Percentiles rank a stretch among this genome's conserved stretches.
These are phyloP conservation scores for Terfezia claveryi DNA, from an alignment of 495 filamentous ascomycete species.

Conservation along the genomic window DNA sequence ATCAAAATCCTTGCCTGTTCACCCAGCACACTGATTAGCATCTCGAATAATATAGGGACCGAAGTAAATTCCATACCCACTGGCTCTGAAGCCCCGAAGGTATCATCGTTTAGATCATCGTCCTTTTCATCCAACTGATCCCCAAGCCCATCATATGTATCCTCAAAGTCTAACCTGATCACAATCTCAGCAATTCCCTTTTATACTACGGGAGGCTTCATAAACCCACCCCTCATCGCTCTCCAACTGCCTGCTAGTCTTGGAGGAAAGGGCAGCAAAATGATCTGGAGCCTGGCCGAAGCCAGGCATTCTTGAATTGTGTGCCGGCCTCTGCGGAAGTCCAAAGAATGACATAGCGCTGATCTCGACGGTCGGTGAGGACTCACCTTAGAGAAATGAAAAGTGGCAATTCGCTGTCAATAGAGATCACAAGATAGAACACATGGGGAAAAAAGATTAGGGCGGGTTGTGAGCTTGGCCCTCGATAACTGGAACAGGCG, in stretches of 20 bases:
- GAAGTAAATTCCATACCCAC: slow-evolving; percentile 17
- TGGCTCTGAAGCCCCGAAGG: slow-evolving; percentile 45
- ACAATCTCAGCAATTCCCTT: background rate
- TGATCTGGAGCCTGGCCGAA: slow-evolving; percentile 73
- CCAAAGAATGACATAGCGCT: slow-evolving; percentile 65
- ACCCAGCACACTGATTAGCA: background rate
- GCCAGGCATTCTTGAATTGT: slow-evolving; percentile 32
- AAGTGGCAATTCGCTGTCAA: no score
- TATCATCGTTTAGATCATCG: slow-evolving; percentile 93
- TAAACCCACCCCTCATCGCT: slow-evolving; percentile 52
- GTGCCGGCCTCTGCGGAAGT: slow-evolving; percentile 23
- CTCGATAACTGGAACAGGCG: no score
- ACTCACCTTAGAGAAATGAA: no score
- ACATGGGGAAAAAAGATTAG: no score
- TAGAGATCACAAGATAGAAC: no score
- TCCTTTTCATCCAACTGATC: slow-evolving; percentile 80
- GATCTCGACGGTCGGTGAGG: no score
- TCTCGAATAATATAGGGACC: background rate
- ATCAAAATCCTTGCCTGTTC: slow-evolving; percentile 69
- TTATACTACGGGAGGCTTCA: background rate
- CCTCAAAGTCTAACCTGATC: slow-evolving; percentile 73
- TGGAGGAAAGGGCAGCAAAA: slow-evolving; percentile 53
- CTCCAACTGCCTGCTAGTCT: slow-evolving; percentile 22
- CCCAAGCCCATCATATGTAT: slow-evolving; percentile 91
- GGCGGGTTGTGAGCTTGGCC: no score